Evolutionary conservation across 176 grass and related monocot species (phyloP), one percentile per base, ranked within the genome.

Genomic region (Cymbopogon citratus): DNA sequence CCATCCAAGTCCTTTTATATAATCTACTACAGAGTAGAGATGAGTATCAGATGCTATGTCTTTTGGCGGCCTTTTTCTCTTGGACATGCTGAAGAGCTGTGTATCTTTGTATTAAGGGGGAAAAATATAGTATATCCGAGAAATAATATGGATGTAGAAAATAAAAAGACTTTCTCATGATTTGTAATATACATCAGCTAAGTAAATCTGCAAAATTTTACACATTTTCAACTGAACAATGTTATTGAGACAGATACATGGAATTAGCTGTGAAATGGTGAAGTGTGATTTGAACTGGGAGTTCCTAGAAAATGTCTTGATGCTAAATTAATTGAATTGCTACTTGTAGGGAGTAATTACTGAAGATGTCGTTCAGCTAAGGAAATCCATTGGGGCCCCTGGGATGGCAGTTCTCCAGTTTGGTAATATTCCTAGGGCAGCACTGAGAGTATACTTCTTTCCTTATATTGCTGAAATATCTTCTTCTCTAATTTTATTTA

Each of bases 401-500:
- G 95, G 95, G 69, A 98, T 98, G 95, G 92, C 92, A 81, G 86
- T 98, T 91, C 95, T 98, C 36, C 92, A 98, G 74, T 98, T 98
- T 76, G 95, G 95, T 98, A 94, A 82, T 87, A 59, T 25, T 71
- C 4, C 31, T 9, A 70, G 1, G 21, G 29, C 77, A 84, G 49
- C 33, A 77, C 21, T 71, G 66, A 27, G 23, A 12, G 7, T 40
- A 71, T 71, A 75, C 25, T 76, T 79, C 14, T 76, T 79, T 67
- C 13, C 5, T 38, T 84, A 1, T 84, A 1, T 25, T 9, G 24
- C 52, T 52, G 70, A 45, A 48, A 16, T 68, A 12, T 64, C 7
- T 19, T 16, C 51, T 76, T 43, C 18, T 85, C 25, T 49, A 71
- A 80, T 76, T 75, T 15, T 13, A 24, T 75, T 15, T 13, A 24